Evolutionary conservation across 2,329 filamentous ascomycete species (phyloP), one percentile per base, ranked within the genome.

Genomic region (Metarhizium guizhouense): DNA sequence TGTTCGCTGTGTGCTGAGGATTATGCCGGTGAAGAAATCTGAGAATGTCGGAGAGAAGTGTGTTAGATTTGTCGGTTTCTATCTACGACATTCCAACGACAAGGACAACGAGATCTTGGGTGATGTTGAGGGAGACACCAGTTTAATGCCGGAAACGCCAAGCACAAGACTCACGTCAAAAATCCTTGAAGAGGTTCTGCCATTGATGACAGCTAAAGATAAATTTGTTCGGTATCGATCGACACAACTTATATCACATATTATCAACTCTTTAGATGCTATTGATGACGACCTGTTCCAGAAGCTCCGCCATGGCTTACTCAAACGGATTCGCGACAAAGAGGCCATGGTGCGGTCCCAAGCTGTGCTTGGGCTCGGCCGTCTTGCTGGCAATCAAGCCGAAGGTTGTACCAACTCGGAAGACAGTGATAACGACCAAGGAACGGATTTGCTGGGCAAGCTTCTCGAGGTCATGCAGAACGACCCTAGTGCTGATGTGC

Each of bases 211-310:
- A 10, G 84, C 88, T 47, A 97, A 96, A 72, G 94, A 99, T 72
- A 97, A 96, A 72, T 87, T 87, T 57, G 87, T 97, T 50, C 84
- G 94, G 57, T 99, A 90, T 71, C 82, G 94, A 57, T 84, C 91
- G 4, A 95, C 93, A 0, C 94, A 99, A 68, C 82, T 96, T 53
- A 84, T 95, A 54, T 88, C 91, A 2, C 89, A 96, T 68, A 85
- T 96, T 59, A 87, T 99, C 72, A 96, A 96, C 72, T 94, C 88
- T 13, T 79, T 99, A 30, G 90, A 95, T 59, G 86, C 90, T 2
- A 90, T 97, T 63, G 94, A 97, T 64, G 91, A 96, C 67, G 90
- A 94, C 51, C 74, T 96, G 11, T 99, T 95, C 68, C 85, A 91
- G 63, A 82, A 90, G 57, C 78, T 97, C 58, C 83, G 90, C 53